Base-by-base conservation (phyloP, 1,284 basidiomycete species). In the Ustilago cynodontis region DNA sequence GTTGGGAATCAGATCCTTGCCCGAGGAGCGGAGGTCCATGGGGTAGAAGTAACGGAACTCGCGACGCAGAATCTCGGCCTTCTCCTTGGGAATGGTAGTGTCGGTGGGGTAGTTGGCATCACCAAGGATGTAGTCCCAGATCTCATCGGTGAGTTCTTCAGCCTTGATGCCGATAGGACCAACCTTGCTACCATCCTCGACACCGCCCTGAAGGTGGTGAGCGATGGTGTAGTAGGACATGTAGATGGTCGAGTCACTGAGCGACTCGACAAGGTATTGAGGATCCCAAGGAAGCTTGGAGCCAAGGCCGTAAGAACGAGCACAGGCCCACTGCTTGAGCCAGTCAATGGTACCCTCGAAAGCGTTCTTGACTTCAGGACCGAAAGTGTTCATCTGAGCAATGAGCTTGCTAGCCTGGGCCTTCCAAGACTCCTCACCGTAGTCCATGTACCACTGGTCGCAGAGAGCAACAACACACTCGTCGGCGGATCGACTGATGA, bases 381-480 rank as follows among this genome's bases (percentile, higher is more conserved):
- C 91, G 88, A 94, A 98, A 2, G 93, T 92, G 87, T 98, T 91
- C 94, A 99, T 95, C 83, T 89, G 90, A 14, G 90, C 90, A 77
- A 98, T 87, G 62, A 94, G 88, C 94, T 90, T 91, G 86, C 95
- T 92, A 8, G 94, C 91, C 83, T 93, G 89, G 18, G 90, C 90
- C 87, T 92, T 93, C 97, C 97, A 99, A 43, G 87, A 86, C 3
- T 91, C 86, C 88, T 98, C 95, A 81, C 96, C 97, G 85, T 99
- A 99, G 88, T 99, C 95, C 86, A 99, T 88, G 88, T 99, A 99
- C 95, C 96, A 99, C 87, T 99, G 97, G 86, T 99, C 97, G 90
- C 95, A 96, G 75, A 99, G 89, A 7, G 96, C 95, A 67, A 99
- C 95, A 37, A 98, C 93, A 88, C 96, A 99, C 87, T 98, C 96